phyloP scores from a whole-genome alignment of 1,284 basidiomycete genomes.

The Cryptococcus floricola region DNA sequence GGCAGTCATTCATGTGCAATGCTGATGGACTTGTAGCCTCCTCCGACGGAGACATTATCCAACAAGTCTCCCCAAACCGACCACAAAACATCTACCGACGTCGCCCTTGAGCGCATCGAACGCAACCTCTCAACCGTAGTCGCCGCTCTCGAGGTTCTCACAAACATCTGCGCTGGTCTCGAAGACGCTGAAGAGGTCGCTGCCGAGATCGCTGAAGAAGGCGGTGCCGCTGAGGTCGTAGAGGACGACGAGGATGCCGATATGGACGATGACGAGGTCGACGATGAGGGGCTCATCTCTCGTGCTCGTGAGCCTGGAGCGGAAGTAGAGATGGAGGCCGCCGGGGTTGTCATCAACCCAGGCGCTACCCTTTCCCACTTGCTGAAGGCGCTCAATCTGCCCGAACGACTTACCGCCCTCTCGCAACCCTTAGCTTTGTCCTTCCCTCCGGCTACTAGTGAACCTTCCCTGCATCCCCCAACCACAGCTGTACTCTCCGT shows the following conservation, averaged over 20 bases:
- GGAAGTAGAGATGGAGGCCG: constrained; percentile 20
- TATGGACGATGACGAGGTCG: constrained; percentile 45
- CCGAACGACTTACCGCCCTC: constrained; percentile 61
- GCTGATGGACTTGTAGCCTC: constrained; percentile 13
- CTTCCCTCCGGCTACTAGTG: constrained; percentile 64
- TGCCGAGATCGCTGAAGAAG: constrained; percentile 42
- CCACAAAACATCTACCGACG: constrained; percentile 64
- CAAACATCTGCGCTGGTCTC: constrained; percentile 78
- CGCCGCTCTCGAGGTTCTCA: constrained; percentile 77
- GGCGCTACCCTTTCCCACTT: constrained; percentile 38
- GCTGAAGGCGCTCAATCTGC: constrained; percentile 51
- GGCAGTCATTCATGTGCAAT: neutral
- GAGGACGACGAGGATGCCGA: constrained; percentile 44
- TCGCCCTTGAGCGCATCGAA: constrained; percentile 72
- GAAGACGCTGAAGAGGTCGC: constrained; percentile 53
- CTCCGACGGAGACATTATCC: constrained; percentile 27
- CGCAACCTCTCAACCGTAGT: constrained; percentile 66
- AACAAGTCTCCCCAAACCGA: constrained; percentile 46
- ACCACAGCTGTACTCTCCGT: constrained; percentile 75
- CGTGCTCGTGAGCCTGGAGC: constrained; percentile 38
- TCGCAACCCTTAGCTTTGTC: constrained; percentile 70
- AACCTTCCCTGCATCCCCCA: constrained; percentile 71
- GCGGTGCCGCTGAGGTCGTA: constrained; percentile 21
- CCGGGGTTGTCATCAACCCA: constrained; percentile 15
- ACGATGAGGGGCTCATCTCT: constrained; percentile 48